phyloP scores from a whole-genome alignment of 441 rosid species.

The Euphorbia schlechtendalii region DNA sequence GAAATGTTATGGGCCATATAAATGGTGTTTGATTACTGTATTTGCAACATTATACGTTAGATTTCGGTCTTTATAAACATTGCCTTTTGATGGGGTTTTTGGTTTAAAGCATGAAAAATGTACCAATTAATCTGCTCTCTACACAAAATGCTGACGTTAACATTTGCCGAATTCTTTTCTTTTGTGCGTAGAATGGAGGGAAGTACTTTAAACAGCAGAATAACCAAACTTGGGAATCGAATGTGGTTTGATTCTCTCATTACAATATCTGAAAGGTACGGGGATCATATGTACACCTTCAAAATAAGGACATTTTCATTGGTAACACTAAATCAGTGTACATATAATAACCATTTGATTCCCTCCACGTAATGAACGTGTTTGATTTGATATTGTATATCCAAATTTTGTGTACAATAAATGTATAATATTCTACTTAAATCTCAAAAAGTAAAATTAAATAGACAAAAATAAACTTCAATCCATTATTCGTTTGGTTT shows the following conservation, averaged over 20 bases:
- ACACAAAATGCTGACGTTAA: neutral
- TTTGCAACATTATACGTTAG: neutral
- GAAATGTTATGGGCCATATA: too few species aligned
- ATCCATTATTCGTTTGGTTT: too few species aligned
- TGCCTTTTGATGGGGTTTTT: neutral
- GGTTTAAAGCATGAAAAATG: neutral
- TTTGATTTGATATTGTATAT: neutral
- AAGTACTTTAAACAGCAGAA: neutral
- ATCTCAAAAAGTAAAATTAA: neutral
- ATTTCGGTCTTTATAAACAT: neutral
- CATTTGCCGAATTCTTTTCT: neutral
- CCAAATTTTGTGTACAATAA: neutral
- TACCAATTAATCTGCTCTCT: neutral
- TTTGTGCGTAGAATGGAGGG: neutral
- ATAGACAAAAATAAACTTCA: neutral
- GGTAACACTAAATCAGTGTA: neutral
- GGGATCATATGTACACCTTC: neutral
- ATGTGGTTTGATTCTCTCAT: neutral
- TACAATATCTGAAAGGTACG: neutral
- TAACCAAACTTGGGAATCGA: neutral
- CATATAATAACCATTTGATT: neutral
- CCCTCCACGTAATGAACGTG: neutral
- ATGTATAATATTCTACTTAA: neutral
- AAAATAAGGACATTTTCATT: neutral
- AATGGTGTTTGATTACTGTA: neutral